Evolutionary conservation across 2,329 filamentous ascomycete species (phyloP).

Genomic region (Neopestalotiopsis sp.): DNA sequence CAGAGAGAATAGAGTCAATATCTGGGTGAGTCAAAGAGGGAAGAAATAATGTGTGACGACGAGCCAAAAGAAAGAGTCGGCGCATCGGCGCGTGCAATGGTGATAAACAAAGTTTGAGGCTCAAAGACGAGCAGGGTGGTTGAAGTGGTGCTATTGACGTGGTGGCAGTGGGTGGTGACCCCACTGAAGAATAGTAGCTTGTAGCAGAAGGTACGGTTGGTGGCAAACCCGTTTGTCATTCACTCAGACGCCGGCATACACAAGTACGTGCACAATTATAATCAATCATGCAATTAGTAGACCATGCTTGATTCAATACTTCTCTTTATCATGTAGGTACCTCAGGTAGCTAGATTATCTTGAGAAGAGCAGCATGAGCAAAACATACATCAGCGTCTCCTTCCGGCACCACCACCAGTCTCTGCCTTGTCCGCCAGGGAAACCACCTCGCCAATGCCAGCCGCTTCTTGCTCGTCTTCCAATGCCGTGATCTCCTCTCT

Average conservation of each 20-base stretch:
- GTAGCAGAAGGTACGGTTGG: not conserved
- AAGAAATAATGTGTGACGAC: not conserved
- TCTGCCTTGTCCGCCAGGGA: slow-evolving; percentile 78
- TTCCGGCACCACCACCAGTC: slow-evolving; percentile 51
- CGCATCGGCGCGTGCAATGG: not conserved
- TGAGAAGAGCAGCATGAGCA: not conserved
- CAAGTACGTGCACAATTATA: too few relatives aligned
- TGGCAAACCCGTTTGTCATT: too few relatives aligned
- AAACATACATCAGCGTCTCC: slow-evolving; percentile 31
- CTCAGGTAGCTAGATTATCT: not conserved
- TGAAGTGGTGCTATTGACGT: not conserved
- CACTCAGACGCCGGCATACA: too few relatives aligned
- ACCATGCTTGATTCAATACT: too few relatives aligned
- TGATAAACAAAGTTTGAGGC: not conserved
- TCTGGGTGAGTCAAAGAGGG: not conserved
- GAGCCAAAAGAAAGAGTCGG: not conserved
- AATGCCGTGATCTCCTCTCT: slow-evolving; percentile 89
- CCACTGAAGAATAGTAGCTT: not conserved
- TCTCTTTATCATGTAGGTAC: not conserved
- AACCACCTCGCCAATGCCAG: slow-evolving; percentile 93
- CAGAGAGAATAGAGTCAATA: too few relatives aligned
- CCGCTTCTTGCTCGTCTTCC: slow-evolving; percentile 95
- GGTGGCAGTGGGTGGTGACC: not conserved
- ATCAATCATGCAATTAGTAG: too few relatives aligned
- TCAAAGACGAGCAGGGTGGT: not conserved